Percentiles rank a stretch among this genome's conserved stretches.
phyloP scores from a whole-genome alignment of 306 rosid genomes.

The Trifolium subterraneum region DNA sequence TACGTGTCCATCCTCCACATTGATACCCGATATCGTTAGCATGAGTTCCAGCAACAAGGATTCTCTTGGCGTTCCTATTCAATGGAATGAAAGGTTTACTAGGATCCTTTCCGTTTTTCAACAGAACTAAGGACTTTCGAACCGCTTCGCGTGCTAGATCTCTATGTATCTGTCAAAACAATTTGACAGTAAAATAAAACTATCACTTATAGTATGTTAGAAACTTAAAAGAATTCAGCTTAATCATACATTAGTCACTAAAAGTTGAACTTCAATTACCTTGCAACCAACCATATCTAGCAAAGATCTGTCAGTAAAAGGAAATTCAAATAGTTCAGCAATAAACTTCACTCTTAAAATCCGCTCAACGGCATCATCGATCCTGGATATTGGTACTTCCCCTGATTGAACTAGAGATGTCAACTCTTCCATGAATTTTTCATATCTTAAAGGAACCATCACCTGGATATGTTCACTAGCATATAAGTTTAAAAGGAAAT shows the following conservation, averaged over 20 bases:
- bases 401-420: slow-evolving; percentile 65
- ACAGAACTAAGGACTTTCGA: slow-evolving; percentile 79
- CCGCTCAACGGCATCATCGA: slow-evolving; percentile 77
- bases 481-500: not conserved
- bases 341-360: slow-evolving; percentile 81
- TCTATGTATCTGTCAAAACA: slow-evolving; percentile 62
- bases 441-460: slow-evolving; percentile 64
- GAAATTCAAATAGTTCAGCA: slow-evolving; percentile 74
- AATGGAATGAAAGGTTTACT: slow-evolving; percentile 68
- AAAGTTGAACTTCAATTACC: slow-evolving; percentile 49
- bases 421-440: slow-evolving; percentile 59
- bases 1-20: slow-evolving; percentile 84
- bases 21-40: slow-evolving; percentile 86
- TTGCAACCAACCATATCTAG: slow-evolving; percentile 76
- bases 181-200: slow-evolving; percentile 5
- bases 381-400: slow-evolving; percentile 62
- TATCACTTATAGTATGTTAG: not conserved
- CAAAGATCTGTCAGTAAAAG: slow-evolving; percentile 65
- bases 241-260: no score
- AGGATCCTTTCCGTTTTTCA: slow-evolving; percentile 77
- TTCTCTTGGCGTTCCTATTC: slow-evolving; percentile 57
- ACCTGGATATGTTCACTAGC: slow-evolving; percentile 57
- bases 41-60: slow-evolving; percentile 83
- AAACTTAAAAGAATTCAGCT: no score
- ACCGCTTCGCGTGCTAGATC: slow-evolving; percentile 81